Conservation (phyloP, 2,329 filamentous ascomycete species). For the Microascus cirrosus region DNA sequence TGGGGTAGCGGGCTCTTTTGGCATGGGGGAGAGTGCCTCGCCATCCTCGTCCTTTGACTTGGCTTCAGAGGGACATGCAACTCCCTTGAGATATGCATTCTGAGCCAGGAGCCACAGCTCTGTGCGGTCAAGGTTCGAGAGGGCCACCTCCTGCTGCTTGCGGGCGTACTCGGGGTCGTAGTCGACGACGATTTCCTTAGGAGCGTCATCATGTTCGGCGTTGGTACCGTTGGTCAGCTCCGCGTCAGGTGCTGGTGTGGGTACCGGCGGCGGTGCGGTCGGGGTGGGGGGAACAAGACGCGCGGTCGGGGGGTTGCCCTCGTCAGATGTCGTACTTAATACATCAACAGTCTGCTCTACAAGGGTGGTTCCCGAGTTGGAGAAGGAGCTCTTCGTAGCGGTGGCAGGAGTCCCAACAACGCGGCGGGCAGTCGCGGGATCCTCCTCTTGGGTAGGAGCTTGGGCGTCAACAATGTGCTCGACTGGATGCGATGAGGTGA, state of each 20-base stretch:
- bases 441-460: slow-evolving; percentile 8
- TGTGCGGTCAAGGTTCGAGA: slow-evolving; percentile 73
- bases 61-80: slow-evolving; percentile 37
- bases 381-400: neutral
- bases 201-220: slow-evolving; percentile 34
- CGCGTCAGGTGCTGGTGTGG: slow-evolving; percentile 23
- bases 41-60: slow-evolving; percentile 22
- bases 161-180: slow-evolving; percentile 66
- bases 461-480: slow-evolving; percentile 11
- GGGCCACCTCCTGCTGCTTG: slow-evolving; percentile 59
- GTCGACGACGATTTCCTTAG: slow-evolving; percentile 55
- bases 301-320: slow-evolving; percentile 48
- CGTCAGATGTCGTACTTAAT: slow-evolving; percentile 33
- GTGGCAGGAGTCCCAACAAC: slow-evolving; percentile 11
- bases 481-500: slow-evolving; percentile 1
- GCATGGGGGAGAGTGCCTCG: slow-evolving; percentile 18
- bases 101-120: slow-evolving; percentile 80
- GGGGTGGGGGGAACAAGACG: slow-evolving; percentile 15
- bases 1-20: slow-evolving; percentile 14
- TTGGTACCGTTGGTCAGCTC: slow-evolving; percentile 13
- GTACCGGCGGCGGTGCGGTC: slow-evolving; percentile 16
- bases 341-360: slow-evolving; percentile 60
- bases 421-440: slow-evolving; percentile 3
- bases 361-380: slow-evolving; percentile 16
- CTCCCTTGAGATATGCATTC: slow-evolving; percentile 60